These are phyloP conservation scores for Pleurotus sapidus DNA, from an alignment of 768 basidiomycete species.

Conservation along the genomic window DNA sequence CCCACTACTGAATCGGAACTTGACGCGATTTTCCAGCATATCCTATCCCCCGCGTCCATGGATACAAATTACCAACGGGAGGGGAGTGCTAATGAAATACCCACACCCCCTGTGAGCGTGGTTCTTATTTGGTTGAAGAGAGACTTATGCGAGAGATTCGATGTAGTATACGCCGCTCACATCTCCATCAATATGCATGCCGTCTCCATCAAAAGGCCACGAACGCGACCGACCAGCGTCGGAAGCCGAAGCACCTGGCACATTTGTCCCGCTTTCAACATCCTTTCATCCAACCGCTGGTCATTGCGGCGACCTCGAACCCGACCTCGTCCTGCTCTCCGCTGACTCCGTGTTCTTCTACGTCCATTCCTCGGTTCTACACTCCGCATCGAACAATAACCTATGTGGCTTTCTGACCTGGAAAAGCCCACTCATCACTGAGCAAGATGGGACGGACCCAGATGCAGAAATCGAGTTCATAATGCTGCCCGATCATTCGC, in stretches of 20 bases:
- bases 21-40: too few species aligned
- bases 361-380: neutral
- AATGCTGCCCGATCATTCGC: neutral
- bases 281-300: conserved; percentile 1
- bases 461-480: neutral
- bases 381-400: neutral
- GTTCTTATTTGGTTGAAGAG: neutral
- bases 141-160: too few species aligned
- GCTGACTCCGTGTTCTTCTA: conserved; percentile 4
- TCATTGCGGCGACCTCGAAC: neutral
- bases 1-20: too few species aligned
- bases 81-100: neutral
- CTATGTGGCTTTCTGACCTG: neutral
- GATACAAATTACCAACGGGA: too few species aligned
- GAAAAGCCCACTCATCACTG: neutral
- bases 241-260: neutral
- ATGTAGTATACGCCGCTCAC: too few species aligned
- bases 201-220: neutral
- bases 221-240: neutral
- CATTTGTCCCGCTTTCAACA: neutral
- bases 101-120: neutral
- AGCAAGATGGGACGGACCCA: neutral
- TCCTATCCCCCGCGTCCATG: too few species aligned
- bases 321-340: conserved; percentile 2
- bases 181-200: neutral